phyloP scores from a whole-genome alignment of 2,329 filamentous ascomycete species.

The Neofusicoccum sp. region DNA sequence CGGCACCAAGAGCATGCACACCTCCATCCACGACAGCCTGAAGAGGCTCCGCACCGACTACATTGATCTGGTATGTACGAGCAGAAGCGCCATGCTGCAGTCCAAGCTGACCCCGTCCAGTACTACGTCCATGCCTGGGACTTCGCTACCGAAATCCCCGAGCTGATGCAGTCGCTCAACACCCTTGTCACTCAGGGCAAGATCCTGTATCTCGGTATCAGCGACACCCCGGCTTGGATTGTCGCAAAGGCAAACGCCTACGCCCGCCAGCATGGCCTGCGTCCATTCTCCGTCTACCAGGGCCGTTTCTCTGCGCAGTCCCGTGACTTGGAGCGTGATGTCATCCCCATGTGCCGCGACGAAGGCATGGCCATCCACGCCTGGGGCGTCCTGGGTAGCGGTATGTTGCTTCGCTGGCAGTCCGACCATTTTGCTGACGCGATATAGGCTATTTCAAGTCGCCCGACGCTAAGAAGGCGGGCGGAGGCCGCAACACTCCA shows the following conservation, averaged over 20 bases:
- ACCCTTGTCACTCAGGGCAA: slow-evolving; percentile 43
- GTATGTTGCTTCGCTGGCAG: slow-evolving; percentile 33
- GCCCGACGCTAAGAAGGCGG: slow-evolving; percentile 38
- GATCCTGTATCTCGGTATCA: slow-evolving; percentile 50
- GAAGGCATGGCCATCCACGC: slow-evolving; percentile 51
- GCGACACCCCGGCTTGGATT: slow-evolving; percentile 48
- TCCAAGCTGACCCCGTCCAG: too few relatives aligned
- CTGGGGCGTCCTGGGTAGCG: slow-evolving; percentile 55
- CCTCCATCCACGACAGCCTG: slow-evolving; percentile 42
- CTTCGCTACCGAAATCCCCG: slow-evolving; percentile 44
- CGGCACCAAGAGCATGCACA: slow-evolving; percentile 39
- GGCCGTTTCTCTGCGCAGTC: slow-evolving; percentile 46
- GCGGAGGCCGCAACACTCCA: slow-evolving; percentile 44
- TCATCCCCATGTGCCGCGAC: slow-evolving; percentile 47
- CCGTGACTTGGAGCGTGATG: slow-evolving; percentile 49
- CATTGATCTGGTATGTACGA: slow-evolving; percentile 54
- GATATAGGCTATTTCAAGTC: slow-evolving; percentile 34
- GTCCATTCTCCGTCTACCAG: slow-evolving; percentile 45
- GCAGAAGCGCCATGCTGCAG: too few relatives aligned
- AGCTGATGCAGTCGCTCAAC: slow-evolving; percentile 49
- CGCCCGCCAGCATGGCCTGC: slow-evolving; percentile 43
- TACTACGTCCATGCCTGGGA: slow-evolving; percentile 45
- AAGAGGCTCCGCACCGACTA: slow-evolving; percentile 67
- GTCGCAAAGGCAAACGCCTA: slow-evolving; percentile 33
- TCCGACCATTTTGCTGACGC: too few relatives aligned